A percentile compares a stretch with the other conserved stretches of the same genome.
phyloP scores from a whole-genome alignment of 2,329 filamentous ascomycete genomes.

The Trichophyton schoenleinii region DNA sequence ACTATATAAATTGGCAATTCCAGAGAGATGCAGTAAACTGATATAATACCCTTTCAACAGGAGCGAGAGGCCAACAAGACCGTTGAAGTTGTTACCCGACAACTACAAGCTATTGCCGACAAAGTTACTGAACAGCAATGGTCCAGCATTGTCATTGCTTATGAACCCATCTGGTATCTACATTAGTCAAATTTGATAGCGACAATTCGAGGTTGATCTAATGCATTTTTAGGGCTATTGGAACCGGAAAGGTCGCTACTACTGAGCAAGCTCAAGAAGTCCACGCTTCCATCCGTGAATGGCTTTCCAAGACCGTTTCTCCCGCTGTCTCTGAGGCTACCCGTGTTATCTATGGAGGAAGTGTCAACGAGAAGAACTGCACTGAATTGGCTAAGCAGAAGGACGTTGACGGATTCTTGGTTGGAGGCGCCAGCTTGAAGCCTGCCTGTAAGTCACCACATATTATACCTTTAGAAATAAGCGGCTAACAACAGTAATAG shows the following conservation, averaged over 20 bases:
- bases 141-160: constrained; percentile 90
- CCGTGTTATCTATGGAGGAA: constrained; percentile 91
- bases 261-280: constrained; percentile 88
- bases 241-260: constrained; percentile 85
- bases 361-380: constrained; percentile 97
- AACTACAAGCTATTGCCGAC: constrained; percentile 72
- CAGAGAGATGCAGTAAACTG: background rate
- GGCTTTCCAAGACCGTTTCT: constrained; percentile 65
- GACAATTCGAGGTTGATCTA: constrained; percentile 3
- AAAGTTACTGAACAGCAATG: constrained; percentile 59
- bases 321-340: constrained; percentile 70
- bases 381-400: constrained; percentile 77
- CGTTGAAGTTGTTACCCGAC: constrained; percentile 56
- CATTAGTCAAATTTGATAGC: background rate
- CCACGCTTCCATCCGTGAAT: constrained; percentile 79
- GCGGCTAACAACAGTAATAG: constrained; percentile 20
- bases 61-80: constrained; percentile 79
- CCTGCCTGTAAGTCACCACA: constrained; percentile 61
- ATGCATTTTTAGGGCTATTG: constrained; percentile 45
- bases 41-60: constrained; percentile 22
- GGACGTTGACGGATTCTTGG: constrained; percentile 96
- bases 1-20: background rate
- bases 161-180: constrained; percentile 90
- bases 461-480: background rate
- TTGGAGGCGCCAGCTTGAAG: constrained; percentile 93